A percentile compares a stretch with the other conserved stretches of the same genome.
These are phyloP conservation scores for Penicillium flavigenum DNA, from an alignment of 495 filamentous ascomycete species.

Conservation along the genomic window DNA sequence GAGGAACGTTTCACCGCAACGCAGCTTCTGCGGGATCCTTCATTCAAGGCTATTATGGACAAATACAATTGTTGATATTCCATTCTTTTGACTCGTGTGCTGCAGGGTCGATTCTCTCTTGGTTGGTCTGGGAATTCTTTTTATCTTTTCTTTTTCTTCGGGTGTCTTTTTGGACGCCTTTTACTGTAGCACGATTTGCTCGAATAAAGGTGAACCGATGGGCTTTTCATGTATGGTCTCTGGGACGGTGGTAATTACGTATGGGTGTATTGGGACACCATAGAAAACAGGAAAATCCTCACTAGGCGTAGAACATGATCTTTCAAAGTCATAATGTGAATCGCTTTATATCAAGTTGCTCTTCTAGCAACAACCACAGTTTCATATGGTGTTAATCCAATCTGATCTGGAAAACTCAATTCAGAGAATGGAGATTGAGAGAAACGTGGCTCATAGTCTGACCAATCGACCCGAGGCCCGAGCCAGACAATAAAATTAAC, in stretches of 20 bases:
- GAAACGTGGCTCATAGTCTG: slow-evolving; percentile 40
- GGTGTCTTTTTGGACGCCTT: too few relatives aligned
- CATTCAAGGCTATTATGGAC: slow-evolving; percentile 28
- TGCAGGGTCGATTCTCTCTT: too few relatives aligned
- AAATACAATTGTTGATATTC: slow-evolving; percentile 17
- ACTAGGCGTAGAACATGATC: background rate
- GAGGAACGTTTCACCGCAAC: slow-evolving; percentile 21
- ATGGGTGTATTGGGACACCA: too few relatives aligned
- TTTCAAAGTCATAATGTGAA: background rate
- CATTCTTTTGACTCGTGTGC: too few relatives aligned
- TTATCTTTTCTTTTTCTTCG: too few relatives aligned
- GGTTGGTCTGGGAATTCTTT: too few relatives aligned
- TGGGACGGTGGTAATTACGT: too few relatives aligned
- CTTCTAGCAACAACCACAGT: slow-evolving; percentile 28
- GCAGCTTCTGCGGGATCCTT: slow-evolving; percentile 23
- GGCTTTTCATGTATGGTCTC: too few relatives aligned
- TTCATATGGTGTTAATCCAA: slow-evolving; percentile 38
- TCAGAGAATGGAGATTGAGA: slow-evolving; percentile 22
- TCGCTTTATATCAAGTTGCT: background rate
- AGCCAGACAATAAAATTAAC: slow-evolving; percentile 49
- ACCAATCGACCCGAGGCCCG: slow-evolving; percentile 50
- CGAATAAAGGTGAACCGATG: too few relatives aligned
- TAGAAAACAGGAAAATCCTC: background rate
- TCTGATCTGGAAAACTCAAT: slow-evolving; percentile 24
- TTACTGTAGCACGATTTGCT: too few relatives aligned